These are phyloP conservation scores for Chamaecyparis obtusa DNA, from an alignment of 75 land plant genomes.

Conservation along the genomic window DNA sequence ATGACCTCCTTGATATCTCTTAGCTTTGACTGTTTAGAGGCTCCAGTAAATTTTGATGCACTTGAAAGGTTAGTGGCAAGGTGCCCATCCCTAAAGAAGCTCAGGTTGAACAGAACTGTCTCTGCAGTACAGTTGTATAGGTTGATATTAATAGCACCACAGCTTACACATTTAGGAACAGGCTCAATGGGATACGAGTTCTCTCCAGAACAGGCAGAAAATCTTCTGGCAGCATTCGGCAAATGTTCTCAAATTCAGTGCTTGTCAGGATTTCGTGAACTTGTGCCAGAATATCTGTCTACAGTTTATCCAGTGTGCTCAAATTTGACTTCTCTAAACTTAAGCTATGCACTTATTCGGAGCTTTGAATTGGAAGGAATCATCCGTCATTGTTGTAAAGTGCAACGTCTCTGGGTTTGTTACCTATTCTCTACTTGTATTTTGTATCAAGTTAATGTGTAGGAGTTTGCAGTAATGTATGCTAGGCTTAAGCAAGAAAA, in stretches of 20 bases:
- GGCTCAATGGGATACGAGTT: conserved; percentile 34
- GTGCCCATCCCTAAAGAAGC: conserved; percentile 58
- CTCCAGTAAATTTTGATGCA: conserved; percentile 44
- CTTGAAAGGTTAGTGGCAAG: conserved; percentile 80
- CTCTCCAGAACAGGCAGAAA: conserved; percentile 24
- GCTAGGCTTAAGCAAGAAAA: neutral
- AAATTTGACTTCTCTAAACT: conserved; percentile 62
- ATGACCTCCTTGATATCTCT: conserved; percentile 67
- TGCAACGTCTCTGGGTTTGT: conserved; percentile 71
- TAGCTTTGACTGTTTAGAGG: conserved; percentile 62
- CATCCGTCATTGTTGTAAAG: conserved; percentile 49
- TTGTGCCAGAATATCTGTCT: conserved; percentile 43
- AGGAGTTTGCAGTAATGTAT: neutral
- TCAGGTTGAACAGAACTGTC: conserved; percentile 63
- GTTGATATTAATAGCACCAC: conserved; percentile 60
- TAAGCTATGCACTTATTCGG: conserved; percentile 71
- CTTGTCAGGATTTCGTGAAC: conserved; percentile 82
- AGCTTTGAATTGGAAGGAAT: conserved; percentile 55
- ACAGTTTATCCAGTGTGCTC: conserved; percentile 59
- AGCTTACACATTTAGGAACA: conserved; percentile 72
- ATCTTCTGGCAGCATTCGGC: conserved; percentile 24
- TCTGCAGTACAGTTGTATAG: conserved; percentile 51
- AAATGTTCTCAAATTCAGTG: conserved; percentile 60
- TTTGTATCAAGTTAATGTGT: neutral
- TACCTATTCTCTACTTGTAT: neutral